A percentile compares a stretch with the other conserved stretches of the same genome.
These are phyloP conservation scores for Mentha longifolia DNA, from an alignment of 257 asterid genomes.

Conservation along the genomic window DNA sequence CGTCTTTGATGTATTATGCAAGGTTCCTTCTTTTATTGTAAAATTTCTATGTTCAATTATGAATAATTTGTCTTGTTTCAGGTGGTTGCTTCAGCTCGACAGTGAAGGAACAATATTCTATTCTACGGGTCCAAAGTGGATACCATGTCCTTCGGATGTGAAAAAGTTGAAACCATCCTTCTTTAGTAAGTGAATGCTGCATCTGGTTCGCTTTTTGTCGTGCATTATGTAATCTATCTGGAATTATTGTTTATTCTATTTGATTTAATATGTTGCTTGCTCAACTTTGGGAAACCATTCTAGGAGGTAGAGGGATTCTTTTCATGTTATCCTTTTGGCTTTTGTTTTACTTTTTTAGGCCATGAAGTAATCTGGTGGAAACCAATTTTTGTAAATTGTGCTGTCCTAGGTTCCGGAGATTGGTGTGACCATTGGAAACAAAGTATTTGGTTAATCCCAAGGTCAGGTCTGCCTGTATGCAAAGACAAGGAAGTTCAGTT, in stretches of 20 bases:
- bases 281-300: not conserved
- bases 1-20: slow-evolving; percentile 31
- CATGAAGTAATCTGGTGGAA: slow-evolving; percentile 1
- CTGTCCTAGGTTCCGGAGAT: slow-evolving; percentile 53
- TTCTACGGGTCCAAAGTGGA: slow-evolving; percentile 85
- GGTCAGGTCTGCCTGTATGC: slow-evolving; percentile 54
- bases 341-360: not conserved
- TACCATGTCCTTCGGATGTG: slow-evolving; percentile 39
- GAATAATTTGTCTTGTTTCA: slow-evolving; percentile 40
- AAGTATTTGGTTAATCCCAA: slow-evolving; percentile 79
- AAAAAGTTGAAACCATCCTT: slow-evolving; percentile 43
- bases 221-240: slow-evolving; percentile 3
- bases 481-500: slow-evolving; percentile 65
- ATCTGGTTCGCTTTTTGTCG: slow-evolving; percentile 13
- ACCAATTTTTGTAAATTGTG: slow-evolving; percentile 25
- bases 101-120: slow-evolving; percentile 78
- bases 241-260: not conserved
- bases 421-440: slow-evolving; percentile 99
- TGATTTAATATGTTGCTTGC: not conserved
- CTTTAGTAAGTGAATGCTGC: slow-evolving; percentile 48
- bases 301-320: slow-evolving; percentile 13
- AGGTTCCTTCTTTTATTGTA: slow-evolving; percentile 1
- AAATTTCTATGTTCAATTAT: slow-evolving; percentile 8
- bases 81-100: slow-evolving; percentile 99
- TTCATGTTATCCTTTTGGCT: not conserved